Evolutionary conservation across 1,139 yeast species (phyloP), one percentile per base, ranked within the genome.

Genomic region (Saccharomycopsis hybrid): DNA sequence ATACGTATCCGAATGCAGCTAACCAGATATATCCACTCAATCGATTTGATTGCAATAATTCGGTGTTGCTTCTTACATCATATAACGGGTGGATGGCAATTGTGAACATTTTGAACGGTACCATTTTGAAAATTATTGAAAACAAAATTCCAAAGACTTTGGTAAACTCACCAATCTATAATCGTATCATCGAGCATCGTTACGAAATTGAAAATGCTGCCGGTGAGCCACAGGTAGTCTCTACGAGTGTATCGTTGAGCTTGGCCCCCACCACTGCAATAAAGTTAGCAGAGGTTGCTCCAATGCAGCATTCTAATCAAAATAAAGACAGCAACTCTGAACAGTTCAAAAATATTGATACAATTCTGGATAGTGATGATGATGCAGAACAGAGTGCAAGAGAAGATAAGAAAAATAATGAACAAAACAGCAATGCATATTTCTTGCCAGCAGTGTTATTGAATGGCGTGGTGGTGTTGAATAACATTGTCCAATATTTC

Each of bases 31-130:
- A n/a, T 11, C 56, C 56, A n/a, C 46, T 53, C 18, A 27, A 33
- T 24, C 43, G 29, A 27, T 40, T 53, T 35, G 56, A 53, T 39
- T 41, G 41, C 18, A 53, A 51, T 33, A 47, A 33, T 4, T 39
- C 39, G 5, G 37, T 51, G 8, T n/a, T 48, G 18, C 13, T 53
- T 18, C 28, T 49, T 3, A 40, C 44, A 11, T 46, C 51, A 8
- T 51, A 48, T 35, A 48, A 53, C 41, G 56, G 56, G 7, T 51
- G 54, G 54, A 27, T 53, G 25, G 53, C 54, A 4, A 30, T 53
- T 18, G 40, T 51, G 2, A 53, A 51, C 37, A 27, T 51, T 11
- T 41, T 53, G 31, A 53, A 49, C 42, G 56, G 56, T n/a, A 28
- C 41, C 30, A 47, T 53, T 13, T 44, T 53, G 35, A 51, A 45